phyloP scores from a whole-genome alignment of 345 rosid genomes.

The Xanthoceras sorbifolium region DNA sequence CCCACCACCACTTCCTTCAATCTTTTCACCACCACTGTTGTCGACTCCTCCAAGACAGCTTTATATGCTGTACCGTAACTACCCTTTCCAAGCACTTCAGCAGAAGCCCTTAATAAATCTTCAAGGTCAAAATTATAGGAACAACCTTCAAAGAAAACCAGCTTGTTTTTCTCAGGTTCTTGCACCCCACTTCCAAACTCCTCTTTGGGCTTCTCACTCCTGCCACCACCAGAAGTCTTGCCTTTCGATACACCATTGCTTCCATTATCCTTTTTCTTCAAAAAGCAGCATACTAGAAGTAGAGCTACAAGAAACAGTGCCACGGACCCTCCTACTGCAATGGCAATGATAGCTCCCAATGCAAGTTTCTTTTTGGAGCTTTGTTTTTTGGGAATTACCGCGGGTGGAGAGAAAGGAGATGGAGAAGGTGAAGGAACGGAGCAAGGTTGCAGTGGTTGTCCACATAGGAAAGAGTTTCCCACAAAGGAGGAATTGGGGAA shows the following conservation, averaged over 20 bases:
- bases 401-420: conserved; percentile 47
- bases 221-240: conserved; percentile 45
- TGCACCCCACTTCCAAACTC: conserved; percentile 82
- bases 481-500: conserved; percentile 73
- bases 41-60: conserved; percentile 81
- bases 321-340: conserved; percentile 62
- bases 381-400: conserved; percentile 44
- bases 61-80: conserved; percentile 84
- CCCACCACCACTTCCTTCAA: conserved; percentile 77
- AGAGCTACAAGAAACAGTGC: conserved; percentile 47
- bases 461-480: conserved; percentile 69
- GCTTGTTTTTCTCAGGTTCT: conserved; percentile 76
- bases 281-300: conserved; percentile 53
- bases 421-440: conserved; percentile 41
- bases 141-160: conserved; percentile 83
- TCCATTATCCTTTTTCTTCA: conserved; percentile 58
- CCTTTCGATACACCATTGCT: conserved; percentile 50
- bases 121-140: conserved; percentile 79
- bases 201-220: conserved; percentile 71
- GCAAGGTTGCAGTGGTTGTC: conserved; percentile 62
- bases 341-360: conserved; percentile 59
- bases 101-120: conserved; percentile 87
- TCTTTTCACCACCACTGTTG: conserved; percentile 84
- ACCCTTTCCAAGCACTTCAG: conserved; percentile 92
- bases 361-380: conserved; percentile 48